phyloP scores from a whole-genome alignment of 768 basidiomycete species.

The Favolaschia claudopus region DNA sequence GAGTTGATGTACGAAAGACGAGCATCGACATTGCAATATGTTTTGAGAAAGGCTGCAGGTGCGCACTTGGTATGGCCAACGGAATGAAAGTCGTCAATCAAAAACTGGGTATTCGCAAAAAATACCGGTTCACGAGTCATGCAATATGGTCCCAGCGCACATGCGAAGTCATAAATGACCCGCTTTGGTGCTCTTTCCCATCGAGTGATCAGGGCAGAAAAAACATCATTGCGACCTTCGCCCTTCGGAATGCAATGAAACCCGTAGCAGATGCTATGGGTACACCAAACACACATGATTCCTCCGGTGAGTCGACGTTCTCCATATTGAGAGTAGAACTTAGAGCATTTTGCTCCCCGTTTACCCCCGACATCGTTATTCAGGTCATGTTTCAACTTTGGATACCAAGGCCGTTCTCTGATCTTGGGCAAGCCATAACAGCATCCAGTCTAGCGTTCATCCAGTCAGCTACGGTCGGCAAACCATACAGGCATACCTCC shows the following conservation, averaged over 20 bases:
- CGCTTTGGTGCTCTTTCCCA: constrained; percentile 37
- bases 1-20: no score
- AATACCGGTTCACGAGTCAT: constrained; percentile 35
- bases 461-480: constrained; percentile 16
- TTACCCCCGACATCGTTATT: constrained; percentile 14
- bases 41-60: constrained; percentile 34
- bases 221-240: constrained; percentile 48
- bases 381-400: constrained; percentile 32
- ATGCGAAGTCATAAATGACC: constrained; percentile 39
- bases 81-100: constrained; percentile 39
- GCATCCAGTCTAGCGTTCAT: constrained; percentile 39
- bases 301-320: constrained; percentile 36
- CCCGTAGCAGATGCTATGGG: constrained; percentile 41
- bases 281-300: constrained; percentile 42
- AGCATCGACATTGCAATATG: no score
- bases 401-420: constrained; percentile 36
- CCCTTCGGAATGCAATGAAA: constrained; percentile 44
- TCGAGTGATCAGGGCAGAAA: constrained; percentile 44
- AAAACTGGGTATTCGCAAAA: constrained; percentile 38
- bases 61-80: constrained; percentile 39
- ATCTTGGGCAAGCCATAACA: constrained; percentile 41
- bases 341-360: constrained; percentile 31
- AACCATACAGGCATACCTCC: background rate
- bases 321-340: constrained; percentile 38
- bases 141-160: constrained; percentile 42